Percentiles rank a stretch among this genome's conserved stretches.
Conservation (phyloP, 2,329 filamentous ascomycete genomes). For the Pestalotiopsis sp. region DNA sequence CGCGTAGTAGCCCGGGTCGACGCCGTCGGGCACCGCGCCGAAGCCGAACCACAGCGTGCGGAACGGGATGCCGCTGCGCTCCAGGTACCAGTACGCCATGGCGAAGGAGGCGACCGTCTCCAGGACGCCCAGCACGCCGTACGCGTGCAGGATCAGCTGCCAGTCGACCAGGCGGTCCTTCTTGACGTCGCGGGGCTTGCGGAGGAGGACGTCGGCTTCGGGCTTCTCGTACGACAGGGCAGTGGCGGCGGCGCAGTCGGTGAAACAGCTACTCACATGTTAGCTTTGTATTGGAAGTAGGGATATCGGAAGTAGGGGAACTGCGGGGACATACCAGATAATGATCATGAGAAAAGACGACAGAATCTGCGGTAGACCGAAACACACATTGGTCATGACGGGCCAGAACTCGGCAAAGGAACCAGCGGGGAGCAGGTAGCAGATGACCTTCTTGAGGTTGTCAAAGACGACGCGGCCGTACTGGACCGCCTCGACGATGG, state of each 20-base stretch:
- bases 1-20: slow-evolving; percentile 56
- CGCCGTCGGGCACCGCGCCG: slow-evolving; percentile 51
- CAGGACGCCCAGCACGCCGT: slow-evolving; percentile 69
- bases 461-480: slow-evolving; percentile 79
- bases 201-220: slow-evolving; percentile 73
- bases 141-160: slow-evolving; percentile 72
- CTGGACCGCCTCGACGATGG: slow-evolving; percentile 71
- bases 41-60: slow-evolving; percentile 69
- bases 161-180: slow-evolving; percentile 75
- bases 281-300: too few species aligned
- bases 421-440: slow-evolving; percentile 74
- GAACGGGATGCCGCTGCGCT: slow-evolving; percentile 67
- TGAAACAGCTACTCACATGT: slow-evolving; percentile 64
- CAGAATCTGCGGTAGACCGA: slow-evolving; percentile 74
- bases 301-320: too few species aligned
- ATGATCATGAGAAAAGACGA: slow-evolving; percentile 75
- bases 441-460: slow-evolving; percentile 76
- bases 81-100: slow-evolving; percentile 69
- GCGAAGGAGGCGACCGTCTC: slow-evolving; percentile 63
- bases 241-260: slow-evolving; percentile 74
- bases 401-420: slow-evolving; percentile 79
- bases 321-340: slow-evolving; percentile 51
- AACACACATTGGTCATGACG: slow-evolving; percentile 71
- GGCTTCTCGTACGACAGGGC: slow-evolving; percentile 76
- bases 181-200: slow-evolving; percentile 68